These are phyloP conservation scores for Pseudisothecium myosuroides DNA, from an alignment of 225 moss, liverwort and hornwort species.

Conservation along the genomic window DNA sequence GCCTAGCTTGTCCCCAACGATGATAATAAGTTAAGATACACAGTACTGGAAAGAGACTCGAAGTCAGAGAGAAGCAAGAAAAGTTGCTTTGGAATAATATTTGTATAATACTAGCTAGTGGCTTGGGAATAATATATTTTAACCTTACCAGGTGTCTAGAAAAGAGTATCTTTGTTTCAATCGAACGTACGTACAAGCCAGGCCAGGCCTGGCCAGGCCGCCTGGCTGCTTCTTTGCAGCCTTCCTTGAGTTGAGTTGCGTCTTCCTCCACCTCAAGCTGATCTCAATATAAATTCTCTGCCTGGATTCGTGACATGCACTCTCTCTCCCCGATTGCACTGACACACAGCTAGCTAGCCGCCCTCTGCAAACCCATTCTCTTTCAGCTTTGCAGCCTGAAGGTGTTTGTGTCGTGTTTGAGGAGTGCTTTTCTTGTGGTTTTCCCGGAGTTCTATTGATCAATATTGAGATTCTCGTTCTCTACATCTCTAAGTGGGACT, in stretches of 20 bases:
- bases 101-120: background rate
- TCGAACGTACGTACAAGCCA: background rate
- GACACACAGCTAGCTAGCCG: background rate
- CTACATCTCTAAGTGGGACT: background rate
- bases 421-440: background rate
- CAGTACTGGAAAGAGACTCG: background rate
- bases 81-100: background rate
- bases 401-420: background rate
- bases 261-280: background rate
- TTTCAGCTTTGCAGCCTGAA: background rate
- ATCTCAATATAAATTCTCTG: background rate
- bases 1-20: background rate
- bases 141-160: background rate
- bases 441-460: background rate
- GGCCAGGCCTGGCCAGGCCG: background rate
- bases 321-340: background rate
- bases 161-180: constrained; percentile 7
- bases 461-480: background rate
- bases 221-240: background rate
- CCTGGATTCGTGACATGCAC: background rate
- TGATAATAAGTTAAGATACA: background rate
- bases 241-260: background rate
- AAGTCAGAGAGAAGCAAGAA: background rate
- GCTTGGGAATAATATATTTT: background rate
- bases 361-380: background rate